Evolutionary conservation across 371 early-diverging fungal species (phyloP), one percentile per base, ranked within the genome.

Genomic region (Entomophthora muscae): DNA sequence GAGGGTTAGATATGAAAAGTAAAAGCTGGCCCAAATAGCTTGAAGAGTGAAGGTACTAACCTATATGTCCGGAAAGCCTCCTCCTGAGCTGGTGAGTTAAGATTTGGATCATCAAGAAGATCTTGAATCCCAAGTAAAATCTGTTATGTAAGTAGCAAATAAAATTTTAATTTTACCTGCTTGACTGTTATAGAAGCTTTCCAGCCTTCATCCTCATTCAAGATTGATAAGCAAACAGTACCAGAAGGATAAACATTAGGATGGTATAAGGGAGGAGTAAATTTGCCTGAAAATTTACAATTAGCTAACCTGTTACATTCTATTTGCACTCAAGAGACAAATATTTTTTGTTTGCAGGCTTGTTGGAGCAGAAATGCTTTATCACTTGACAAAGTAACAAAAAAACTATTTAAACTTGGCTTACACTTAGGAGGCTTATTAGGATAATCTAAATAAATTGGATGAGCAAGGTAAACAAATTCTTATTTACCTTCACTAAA

Each of bases 181-280:
- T 98, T 94, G 63, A 99, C 80, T 2, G 98, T 98, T 63, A 99
- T 90, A 10, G 95, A 90, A 12, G 99, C 98, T 71, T 96, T 93
- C 96, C 98, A 97, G 62, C 85, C 95, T 66, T 96, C 86, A 28
- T 94, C 95, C 65, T 91, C 95, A 66, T 94, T 91, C 64, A 98
- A 71, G 67, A 99, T 98, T n/a, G 95, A 95, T 52, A 99, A 76
- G 66, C 99, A 99, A 10, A 99, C 93, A 0, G 97, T 98, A 33
- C 99, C 99, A 17, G 93, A 94, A 13, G 95, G 94, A 72, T 98
- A 99, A 23, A 99, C 89, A 71, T 99, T 99, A 7, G 99, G 99
- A 72, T 98, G 99, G 76, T 94, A 98, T 56, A 98, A 77, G n/a
- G 89, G 83, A 10, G 93, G 90, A 1, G 77, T 77, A 66, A 95